Evolutionary conservation across 73 alveolate species (phyloP).

Genomic region (Tetrahymena thermophila): DNA sequence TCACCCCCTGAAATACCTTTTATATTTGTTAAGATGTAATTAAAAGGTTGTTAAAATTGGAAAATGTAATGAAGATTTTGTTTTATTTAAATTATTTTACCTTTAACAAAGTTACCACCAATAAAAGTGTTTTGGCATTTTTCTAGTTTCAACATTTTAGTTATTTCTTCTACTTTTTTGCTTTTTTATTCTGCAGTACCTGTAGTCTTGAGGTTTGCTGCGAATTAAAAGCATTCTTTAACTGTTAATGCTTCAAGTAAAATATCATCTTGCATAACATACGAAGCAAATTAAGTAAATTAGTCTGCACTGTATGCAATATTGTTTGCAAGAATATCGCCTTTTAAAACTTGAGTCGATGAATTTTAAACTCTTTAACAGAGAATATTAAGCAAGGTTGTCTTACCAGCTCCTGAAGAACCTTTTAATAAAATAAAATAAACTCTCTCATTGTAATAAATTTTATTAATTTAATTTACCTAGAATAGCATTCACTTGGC

Average conservation of each 20-base stretch:
- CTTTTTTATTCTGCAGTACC: conserved; percentile 5
- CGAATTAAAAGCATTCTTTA: conserved; percentile 49
- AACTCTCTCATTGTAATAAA: neutral
- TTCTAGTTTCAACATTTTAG: conserved; percentile 58
- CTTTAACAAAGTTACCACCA: neutral
- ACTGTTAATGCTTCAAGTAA: conserved; percentile 34
- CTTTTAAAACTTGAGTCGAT: neutral
- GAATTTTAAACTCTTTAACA: conserved; percentile 1
- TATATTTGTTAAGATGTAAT: too few relatives aligned
- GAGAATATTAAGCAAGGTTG: neutral
- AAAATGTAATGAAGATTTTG: too few relatives aligned
- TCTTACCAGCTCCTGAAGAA: conserved; percentile 6
- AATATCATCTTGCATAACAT: conserved; percentile 57
- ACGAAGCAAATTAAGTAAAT: conserved; percentile 31
- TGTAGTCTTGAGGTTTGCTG: conserved; percentile 39
- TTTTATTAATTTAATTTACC: neutral
- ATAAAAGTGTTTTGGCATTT: conserved; percentile 41
- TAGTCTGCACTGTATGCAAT: neutral
- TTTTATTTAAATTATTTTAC: neutral
- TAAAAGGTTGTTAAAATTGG: too few relatives aligned
- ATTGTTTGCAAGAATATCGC: neutral
- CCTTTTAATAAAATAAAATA: neutral
- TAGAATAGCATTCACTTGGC: neutral
- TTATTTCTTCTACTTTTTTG: conserved; percentile 57
- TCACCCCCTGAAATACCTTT: conserved; percentile 45